Conservation (phyloP, 2,329 filamentous ascomycete genomes). For the Aspergillus ochraceus region DNA sequence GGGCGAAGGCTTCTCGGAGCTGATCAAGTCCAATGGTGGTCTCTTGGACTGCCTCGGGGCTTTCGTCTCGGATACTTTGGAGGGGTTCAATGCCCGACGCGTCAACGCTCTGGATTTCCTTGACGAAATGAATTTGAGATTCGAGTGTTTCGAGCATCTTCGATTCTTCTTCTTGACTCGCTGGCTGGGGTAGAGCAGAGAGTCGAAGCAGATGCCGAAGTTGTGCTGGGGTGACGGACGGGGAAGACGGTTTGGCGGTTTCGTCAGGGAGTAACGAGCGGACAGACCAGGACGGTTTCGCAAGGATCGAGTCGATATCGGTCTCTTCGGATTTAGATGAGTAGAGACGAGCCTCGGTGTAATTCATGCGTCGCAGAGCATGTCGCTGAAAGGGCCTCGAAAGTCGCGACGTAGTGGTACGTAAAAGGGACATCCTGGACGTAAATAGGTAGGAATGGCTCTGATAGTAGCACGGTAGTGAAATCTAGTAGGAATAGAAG, state of each 20-base stretch:
- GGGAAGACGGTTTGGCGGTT: conserved; percentile 26
- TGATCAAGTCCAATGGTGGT: conserved; percentile 39
- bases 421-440: conserved; percentile 16
- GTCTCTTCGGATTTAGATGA: conserved; percentile 24
- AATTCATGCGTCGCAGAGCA: conserved; percentile 6
- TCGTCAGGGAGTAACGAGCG: conserved; percentile 64
- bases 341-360: conserved; percentile 18
- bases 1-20: conserved; percentile 38
- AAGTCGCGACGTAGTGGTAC: conserved; percentile 16
- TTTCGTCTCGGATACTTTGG: conserved; percentile 74
- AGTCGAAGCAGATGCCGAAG: conserved; percentile 84
- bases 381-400: conserved; percentile 8
- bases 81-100: conserved; percentile 72
- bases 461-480: neutral
- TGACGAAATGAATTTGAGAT: conserved; percentile 88
- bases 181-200: conserved; percentile 78
- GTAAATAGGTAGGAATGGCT: neutral
- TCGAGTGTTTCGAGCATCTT: conserved; percentile 73
- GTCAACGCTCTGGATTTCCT: conserved; percentile 76
- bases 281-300: conserved; percentile 80
- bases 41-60: conserved; percentile 38
- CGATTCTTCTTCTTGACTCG: conserved; percentile 61
- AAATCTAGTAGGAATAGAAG: neutral
- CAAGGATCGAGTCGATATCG: conserved; percentile 54
- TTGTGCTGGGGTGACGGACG: conserved; percentile 62